phyloP scores from a whole-genome alignment of 306 rosid species.

The Astragalus glycyphyllos region DNA sequence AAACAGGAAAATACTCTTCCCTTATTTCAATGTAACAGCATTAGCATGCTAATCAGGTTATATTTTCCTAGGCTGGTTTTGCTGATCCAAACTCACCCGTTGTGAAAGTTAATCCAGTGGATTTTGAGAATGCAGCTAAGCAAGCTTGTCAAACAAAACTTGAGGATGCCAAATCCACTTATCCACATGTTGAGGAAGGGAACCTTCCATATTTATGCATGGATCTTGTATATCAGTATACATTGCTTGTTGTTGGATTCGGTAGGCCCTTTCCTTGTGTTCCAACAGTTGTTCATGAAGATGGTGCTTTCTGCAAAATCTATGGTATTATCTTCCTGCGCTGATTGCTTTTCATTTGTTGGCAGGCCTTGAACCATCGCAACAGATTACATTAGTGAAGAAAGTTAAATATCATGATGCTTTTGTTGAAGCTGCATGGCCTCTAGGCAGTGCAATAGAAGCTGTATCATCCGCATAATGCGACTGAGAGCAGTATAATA shows the following conservation, averaged over 20 bases:
- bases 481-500: conserved; percentile 53
- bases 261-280: conserved; percentile 53
- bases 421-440: conserved; percentile 98
- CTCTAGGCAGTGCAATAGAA: conserved; percentile 96
- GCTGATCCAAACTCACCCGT: conserved; percentile 65
- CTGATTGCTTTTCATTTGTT: conserved; percentile 26
- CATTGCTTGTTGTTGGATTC: conserved; percentile 80
- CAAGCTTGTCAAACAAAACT: conserved; percentile 77
- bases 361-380: conserved; percentile 83
- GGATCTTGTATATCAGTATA: conserved; percentile 89
- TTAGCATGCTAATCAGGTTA: conserved; percentile 32
- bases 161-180: conserved; percentile 61
- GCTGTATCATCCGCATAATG: conserved; percentile 78
- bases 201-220: conserved; percentile 83
- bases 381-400: conserved; percentile 86
- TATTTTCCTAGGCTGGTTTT: conserved; percentile 71
- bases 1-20: background rate
- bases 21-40: background rate
- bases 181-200: conserved; percentile 55
- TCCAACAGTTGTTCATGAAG: conserved; percentile 1
- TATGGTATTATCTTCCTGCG: background rate
- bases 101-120: conserved; percentile 65
- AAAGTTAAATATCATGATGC: conserved; percentile 67
- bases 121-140: conserved; percentile 79
- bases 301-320: conserved; percentile 17